phyloP scores from a whole-genome alignment of 2,329 filamentous ascomycete genomes.

The Botrytis medusae region DNA sequence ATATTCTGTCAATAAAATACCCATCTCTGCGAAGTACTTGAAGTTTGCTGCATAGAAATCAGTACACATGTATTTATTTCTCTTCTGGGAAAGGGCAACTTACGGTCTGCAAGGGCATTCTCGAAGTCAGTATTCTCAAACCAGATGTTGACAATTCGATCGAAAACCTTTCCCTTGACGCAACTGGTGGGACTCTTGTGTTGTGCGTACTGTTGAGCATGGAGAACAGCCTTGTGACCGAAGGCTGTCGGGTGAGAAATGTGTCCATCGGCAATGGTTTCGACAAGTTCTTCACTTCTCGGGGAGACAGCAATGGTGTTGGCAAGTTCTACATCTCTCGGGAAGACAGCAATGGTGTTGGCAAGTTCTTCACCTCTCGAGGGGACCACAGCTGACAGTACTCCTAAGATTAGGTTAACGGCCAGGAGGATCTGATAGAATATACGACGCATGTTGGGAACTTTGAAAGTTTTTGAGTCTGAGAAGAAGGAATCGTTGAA shows the following conservation, averaged over 20 bases:
- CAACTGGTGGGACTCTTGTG: slow-evolving; percentile 60
- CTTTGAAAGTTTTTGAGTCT: too few species aligned
- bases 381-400: too few species aligned
- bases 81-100: slow-evolving; percentile 37
- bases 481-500: too few species aligned
- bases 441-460: not conserved
- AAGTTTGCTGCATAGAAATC: slow-evolving; percentile 49
- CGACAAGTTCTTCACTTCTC: not conserved
- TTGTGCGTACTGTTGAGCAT: slow-evolving; percentile 59
- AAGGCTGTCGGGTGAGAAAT: slow-evolving; percentile 48
- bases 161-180: slow-evolving; percentile 70
- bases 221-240: slow-evolving; percentile 50
- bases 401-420: too few species aligned
- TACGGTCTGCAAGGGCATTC: slow-evolving; percentile 61
- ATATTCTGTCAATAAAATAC: slow-evolving; percentile 60
- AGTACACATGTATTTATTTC: slow-evolving; percentile 32
- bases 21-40: slow-evolving; percentile 57
- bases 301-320: too few species aligned
- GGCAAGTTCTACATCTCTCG: too few species aligned
- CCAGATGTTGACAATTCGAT: slow-evolving; percentile 72
- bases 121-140: slow-evolving; percentile 74
- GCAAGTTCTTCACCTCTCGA: too few species aligned
- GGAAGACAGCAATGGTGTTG: too few species aligned
- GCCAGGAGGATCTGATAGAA: too few species aligned
- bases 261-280: not conserved